Conservation (phyloP, 2,329 filamentous ascomycete genomes). For the Aspergillus uvarum region DNA sequence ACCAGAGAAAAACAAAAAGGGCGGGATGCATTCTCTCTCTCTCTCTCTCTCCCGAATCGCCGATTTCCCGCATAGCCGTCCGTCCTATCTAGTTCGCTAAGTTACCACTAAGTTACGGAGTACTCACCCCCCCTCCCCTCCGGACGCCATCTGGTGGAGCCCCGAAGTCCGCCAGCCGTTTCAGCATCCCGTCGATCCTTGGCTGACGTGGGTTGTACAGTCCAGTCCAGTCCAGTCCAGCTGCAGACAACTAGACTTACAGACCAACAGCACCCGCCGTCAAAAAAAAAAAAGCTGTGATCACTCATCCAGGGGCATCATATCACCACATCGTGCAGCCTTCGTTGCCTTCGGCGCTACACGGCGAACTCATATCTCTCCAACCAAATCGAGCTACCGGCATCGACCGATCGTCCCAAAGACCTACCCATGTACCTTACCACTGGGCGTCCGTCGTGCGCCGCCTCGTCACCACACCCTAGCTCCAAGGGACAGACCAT, state of each 20-base stretch:
- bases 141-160: background rate
- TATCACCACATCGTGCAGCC: background rate
- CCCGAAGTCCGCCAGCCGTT: slow-evolving; percentile 11
- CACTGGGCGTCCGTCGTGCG: background rate
- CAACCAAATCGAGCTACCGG: background rate
- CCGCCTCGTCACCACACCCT: background rate
- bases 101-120: too few species aligned
- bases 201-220: slow-evolving; percentile 14
- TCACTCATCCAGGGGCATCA: background rate
- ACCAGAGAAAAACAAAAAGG: background rate
- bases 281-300: background rate
- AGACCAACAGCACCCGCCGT: background rate
- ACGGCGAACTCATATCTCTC: background rate
- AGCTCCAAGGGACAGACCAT: background rate
- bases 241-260: background rate
- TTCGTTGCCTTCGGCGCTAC: background rate
- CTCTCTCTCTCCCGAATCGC: background rate
- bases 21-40: background rate
- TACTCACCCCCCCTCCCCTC: background rate
- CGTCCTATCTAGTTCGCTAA: background rate
- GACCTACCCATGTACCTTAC: too few species aligned
- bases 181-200: slow-evolving; percentile 15
- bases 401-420: background rate
- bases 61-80: background rate
- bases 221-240: background rate